Percentiles rank a stretch among this genome's conserved stretches.
Conservation (phyloP, 2,329 filamentous ascomycete species). For the Neodidymelliopsis sp. region DNA sequence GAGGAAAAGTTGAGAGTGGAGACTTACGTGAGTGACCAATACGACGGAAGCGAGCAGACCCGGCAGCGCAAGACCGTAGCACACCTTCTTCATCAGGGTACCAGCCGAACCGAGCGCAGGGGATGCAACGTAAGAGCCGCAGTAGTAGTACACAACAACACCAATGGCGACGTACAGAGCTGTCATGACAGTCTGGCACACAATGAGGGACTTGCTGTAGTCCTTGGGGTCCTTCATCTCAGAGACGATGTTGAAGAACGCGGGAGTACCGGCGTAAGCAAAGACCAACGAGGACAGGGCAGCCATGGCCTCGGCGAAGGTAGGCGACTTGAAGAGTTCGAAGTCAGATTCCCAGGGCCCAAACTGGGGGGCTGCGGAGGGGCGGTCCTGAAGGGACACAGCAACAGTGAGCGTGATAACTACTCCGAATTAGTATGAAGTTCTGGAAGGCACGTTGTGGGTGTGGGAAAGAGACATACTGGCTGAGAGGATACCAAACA, state of each 20-base stretch:
- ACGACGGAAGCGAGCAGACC: conserved; percentile 14
- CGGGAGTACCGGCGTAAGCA: conserved; percentile 61
- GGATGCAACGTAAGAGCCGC: conserved; percentile 68
- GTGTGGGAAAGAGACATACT: conserved; percentile 4
- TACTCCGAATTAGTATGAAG: neutral
- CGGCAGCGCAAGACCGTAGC: conserved; percentile 62
- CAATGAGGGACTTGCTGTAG: conserved; percentile 67
- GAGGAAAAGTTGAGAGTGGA: conserved; percentile 43
- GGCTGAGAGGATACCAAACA: conserved; percentile 19
- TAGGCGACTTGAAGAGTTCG: conserved; percentile 63
- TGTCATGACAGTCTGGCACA: conserved; percentile 66
- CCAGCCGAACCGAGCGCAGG: conserved; percentile 69
- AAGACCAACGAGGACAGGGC: conserved; percentile 65
- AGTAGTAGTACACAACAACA: conserved; percentile 67
- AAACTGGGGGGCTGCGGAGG: conserved; percentile 24
- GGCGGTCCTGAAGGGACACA: conserved; percentile 25
- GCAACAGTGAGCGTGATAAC: conserved; percentile 25
- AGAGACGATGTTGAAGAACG: conserved; percentile 69
- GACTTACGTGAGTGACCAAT: conserved; percentile 19
- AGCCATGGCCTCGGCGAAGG: conserved; percentile 65
- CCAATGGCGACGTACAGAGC: conserved; percentile 65
- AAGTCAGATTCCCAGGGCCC: conserved; percentile 48
- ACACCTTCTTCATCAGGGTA: conserved; percentile 65
- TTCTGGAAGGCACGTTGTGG: neutral
- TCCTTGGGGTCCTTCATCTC: conserved; percentile 68